These are phyloP conservation scores for Rhodotorula sp. DNA, from an alignment of 1,284 basidiomycete genomes.

Conservation along the genomic window DNA sequence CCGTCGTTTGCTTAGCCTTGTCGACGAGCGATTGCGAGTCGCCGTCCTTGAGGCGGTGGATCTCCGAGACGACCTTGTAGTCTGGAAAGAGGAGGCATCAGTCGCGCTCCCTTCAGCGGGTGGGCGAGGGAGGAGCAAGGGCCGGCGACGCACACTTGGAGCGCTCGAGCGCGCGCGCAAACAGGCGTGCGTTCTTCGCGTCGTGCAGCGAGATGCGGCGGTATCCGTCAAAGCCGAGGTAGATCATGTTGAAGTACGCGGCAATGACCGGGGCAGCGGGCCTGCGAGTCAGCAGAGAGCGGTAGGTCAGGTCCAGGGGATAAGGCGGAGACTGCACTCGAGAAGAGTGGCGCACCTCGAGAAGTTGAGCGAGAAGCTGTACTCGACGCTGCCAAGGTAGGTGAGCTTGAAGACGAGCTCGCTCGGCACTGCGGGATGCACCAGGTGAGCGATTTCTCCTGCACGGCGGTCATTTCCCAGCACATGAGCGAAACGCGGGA, in stretches of 20 bases:
- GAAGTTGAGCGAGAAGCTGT: conserved; percentile 91
- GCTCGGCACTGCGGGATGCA: conserved; percentile 21
- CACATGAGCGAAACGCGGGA: neutral
- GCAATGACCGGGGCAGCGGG: conserved; percentile 87
- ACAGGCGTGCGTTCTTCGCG: conserved; percentile 64
- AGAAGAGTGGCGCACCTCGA: conserved; percentile 46
- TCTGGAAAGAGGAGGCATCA: neutral
- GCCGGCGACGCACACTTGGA: conserved; percentile 58
- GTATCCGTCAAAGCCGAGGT: conserved; percentile 73
- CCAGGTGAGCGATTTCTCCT: neutral
- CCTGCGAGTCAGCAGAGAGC: conserved; percentile 52
- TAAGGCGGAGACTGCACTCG: too few species aligned
- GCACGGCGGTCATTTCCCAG: too few species aligned
- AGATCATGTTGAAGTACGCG: conserved; percentile 68
- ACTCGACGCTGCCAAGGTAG: conserved; percentile 55
- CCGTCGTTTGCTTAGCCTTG: conserved; percentile 31
- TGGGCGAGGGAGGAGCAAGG: neutral
- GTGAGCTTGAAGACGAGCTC: conserved; percentile 60
- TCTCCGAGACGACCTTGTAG: conserved; percentile 40
- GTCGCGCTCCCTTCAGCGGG: neutral
- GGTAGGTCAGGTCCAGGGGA: neutral
- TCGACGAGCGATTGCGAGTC: conserved; percentile 3
- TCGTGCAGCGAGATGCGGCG: conserved; percentile 67
- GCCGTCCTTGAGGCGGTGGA: conserved; percentile 28
- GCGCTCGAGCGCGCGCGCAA: conserved; percentile 81